Percentiles rank a stretch among this genome's conserved stretches.
Conservation (phyloP, 1,284 basidiomycete genomes). For the Hypsizygus ulmarius region DNA sequence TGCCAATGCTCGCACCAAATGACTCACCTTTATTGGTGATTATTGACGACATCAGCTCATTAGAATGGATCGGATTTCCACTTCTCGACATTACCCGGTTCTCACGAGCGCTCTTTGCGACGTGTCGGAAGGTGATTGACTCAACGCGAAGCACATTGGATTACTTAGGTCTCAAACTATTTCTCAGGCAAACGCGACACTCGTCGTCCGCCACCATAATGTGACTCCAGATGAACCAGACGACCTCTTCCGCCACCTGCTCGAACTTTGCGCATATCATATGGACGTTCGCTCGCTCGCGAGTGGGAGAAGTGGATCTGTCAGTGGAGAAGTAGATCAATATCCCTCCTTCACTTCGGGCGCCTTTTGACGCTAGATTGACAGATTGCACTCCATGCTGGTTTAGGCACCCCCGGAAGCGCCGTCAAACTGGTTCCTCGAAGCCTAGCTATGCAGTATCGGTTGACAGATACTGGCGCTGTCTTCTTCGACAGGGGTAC, state of each 20-base stretch:
- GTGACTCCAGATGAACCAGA: conserved; percentile 54
- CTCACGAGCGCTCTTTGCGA: conserved; percentile 50
- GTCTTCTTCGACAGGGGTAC: conserved; percentile 73
- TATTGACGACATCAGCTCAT: conserved; percentile 60
- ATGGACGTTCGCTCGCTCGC: conserved; percentile 65
- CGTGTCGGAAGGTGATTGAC: conserved; percentile 51
- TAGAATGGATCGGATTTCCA: conserved; percentile 67
- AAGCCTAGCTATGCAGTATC: conserved; percentile 61
- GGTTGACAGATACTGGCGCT: conserved; percentile 58
- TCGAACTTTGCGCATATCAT: conserved; percentile 62
- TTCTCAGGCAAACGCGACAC: conserved; percentile 44
- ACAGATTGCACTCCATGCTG: conserved; percentile 62
- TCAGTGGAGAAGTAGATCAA: conserved; percentile 65
- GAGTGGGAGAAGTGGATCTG: conserved; percentile 69
- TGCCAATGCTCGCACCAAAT: conserved; percentile 7
- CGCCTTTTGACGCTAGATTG: conserved; percentile 5
- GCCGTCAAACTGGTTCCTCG: conserved; percentile 47
- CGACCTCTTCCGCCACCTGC: conserved; percentile 51
- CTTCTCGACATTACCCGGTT: conserved; percentile 50
- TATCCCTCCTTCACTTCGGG: background rate
- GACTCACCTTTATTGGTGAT: conserved; percentile 43
- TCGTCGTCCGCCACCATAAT: conserved; percentile 64
- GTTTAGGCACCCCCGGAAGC: conserved; percentile 36
- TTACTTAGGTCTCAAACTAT: conserved; percentile 1
- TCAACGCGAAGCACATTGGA: background rate